Evolutionary conservation across 2,329 filamentous ascomycete genomes (phyloP).

Genomic region (Fusarium pseudonygamai): DNA sequence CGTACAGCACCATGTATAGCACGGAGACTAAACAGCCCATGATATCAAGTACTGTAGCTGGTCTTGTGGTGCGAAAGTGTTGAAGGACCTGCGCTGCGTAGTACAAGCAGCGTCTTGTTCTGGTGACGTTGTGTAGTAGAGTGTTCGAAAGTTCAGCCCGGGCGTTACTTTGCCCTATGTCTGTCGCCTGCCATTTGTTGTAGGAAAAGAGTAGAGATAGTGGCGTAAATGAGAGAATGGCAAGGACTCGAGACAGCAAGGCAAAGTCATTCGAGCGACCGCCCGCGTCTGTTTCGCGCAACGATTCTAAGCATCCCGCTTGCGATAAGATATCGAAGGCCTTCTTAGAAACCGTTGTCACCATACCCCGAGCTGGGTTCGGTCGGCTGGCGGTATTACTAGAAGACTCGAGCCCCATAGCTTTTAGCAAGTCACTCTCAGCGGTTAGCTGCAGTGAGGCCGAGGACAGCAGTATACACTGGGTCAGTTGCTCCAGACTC

Average conservation of each 20-base stretch:
- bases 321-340: neutral
- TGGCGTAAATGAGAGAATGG: neutral
- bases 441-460: neutral
- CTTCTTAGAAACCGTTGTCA: neutral
- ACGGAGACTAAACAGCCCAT: neutral
- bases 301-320: neutral
- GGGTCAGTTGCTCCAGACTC: neutral
- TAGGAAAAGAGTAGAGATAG: neutral
- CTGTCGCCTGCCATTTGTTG: neutral
- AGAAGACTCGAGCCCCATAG: neutral
- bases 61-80: neutral
- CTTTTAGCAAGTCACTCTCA: neutral
- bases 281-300: neutral
- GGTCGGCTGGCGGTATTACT: neutral
- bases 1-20: neutral
- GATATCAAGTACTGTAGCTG: neutral
- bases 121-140: neutral
- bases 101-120: neutral
- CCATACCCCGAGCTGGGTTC: neutral
- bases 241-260: neutral
- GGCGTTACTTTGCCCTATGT: neutral
- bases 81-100: neutral
- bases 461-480: neutral
- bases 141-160: neutral
- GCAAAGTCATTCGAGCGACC: neutral